Evolutionary conservation across 352 stramenopile species (phyloP).

Genomic region (Pythium rhizo-oryzae): DNA sequence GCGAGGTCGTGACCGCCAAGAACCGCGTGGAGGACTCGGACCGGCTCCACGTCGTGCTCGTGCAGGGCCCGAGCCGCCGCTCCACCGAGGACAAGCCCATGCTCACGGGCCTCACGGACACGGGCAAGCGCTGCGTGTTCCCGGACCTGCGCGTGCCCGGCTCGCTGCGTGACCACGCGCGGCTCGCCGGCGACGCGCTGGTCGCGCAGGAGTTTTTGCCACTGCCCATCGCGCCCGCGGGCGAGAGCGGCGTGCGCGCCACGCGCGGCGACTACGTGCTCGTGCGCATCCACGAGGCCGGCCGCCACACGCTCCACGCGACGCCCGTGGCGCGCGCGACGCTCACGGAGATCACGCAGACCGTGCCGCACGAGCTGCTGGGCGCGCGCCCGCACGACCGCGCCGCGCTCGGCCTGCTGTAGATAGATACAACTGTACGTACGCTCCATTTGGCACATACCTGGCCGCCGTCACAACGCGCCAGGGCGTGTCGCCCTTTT

Average conservation of each 20-base stretch:
- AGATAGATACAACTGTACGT: not conserved
- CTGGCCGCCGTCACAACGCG: no score
- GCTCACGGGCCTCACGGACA: slow-evolving; percentile 87
- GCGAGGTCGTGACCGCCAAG: slow-evolving; percentile 89
- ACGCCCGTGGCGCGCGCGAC: slow-evolving; percentile 78
- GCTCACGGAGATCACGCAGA: slow-evolving; percentile 56
- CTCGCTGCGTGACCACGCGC: slow-evolving; percentile 51
- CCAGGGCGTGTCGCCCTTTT: no score
- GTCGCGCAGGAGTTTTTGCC: slow-evolving; percentile 51
- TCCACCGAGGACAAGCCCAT: slow-evolving; percentile 73
- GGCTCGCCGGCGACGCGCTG: slow-evolving; percentile 31
- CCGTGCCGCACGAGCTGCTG: slow-evolving; percentile 59
- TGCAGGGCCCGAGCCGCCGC: slow-evolving; percentile 92
- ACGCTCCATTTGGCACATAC: not conserved
- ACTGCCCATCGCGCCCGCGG: slow-evolving; percentile 32
- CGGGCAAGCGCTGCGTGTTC: slow-evolving; percentile 91
- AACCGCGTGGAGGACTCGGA: slow-evolving; percentile 92
- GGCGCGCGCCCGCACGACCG: slow-evolving; percentile 47
- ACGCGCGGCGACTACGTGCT: slow-evolving; percentile 83
- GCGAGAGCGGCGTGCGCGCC: slow-evolving; percentile 43
- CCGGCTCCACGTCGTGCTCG: slow-evolving; percentile 94
- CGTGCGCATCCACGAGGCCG: slow-evolving; percentile 77
- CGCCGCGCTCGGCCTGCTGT: slow-evolving; percentile 18
- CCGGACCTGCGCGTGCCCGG: slow-evolving; percentile 52
- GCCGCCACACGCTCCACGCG: slow-evolving; percentile 82